Evolutionary conservation across 2,329 filamentous ascomycete genomes (phyloP).

Genomic region (Aspergillus cejpii): DNA sequence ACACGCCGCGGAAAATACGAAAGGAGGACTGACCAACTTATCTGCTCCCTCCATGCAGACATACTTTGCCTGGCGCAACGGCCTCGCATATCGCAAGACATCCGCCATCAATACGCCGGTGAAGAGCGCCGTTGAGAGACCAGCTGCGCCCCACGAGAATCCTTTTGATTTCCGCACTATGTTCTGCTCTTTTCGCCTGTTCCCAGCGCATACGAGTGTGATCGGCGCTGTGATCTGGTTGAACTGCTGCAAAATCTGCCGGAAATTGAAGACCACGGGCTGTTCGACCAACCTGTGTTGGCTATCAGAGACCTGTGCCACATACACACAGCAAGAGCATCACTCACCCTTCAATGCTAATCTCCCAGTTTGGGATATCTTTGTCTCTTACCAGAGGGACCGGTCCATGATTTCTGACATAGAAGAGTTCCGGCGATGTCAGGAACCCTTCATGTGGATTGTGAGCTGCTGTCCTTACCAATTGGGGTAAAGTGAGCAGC

Average conservation of each 20-base stretch:
- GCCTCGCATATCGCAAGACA: slow-evolving; percentile 61
- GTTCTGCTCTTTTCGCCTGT: slow-evolving; percentile 89
- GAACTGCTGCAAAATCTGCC: slow-evolving; percentile 65
- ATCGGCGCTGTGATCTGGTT: slow-evolving; percentile 79
- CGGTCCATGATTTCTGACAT: slow-evolving; percentile 81
- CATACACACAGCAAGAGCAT: not conserved
- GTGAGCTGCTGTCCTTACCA: not conserved
- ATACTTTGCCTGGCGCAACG: slow-evolving; percentile 64
- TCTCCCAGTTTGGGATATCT: slow-evolving; percentile 70
- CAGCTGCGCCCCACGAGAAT: slow-evolving; percentile 88
- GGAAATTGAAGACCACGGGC: slow-evolving; percentile 64
- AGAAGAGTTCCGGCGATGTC: slow-evolving; percentile 81
- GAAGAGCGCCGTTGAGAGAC: slow-evolving; percentile 79
- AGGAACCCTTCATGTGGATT: slow-evolving; percentile 59
- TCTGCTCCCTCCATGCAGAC: slow-evolving; percentile 91
- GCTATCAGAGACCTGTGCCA: slow-evolving; percentile 5
- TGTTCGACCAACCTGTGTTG: slow-evolving; percentile 61
- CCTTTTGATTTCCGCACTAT: slow-evolving; percentile 84
- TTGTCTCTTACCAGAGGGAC: slow-evolving; percentile 69
- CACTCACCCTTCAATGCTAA: slow-evolving; percentile 65
- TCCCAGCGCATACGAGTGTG: slow-evolving; percentile 86
- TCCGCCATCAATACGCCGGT: slow-evolving; percentile 73
- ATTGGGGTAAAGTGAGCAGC: not conserved
- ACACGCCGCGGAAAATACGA: not conserved
- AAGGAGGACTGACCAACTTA: slow-evolving; percentile 51